These are phyloP conservation scores for Hygrocybe punicea DNA, from an alignment of 768 basidiomycete species.

Conservation along the genomic window DNA sequence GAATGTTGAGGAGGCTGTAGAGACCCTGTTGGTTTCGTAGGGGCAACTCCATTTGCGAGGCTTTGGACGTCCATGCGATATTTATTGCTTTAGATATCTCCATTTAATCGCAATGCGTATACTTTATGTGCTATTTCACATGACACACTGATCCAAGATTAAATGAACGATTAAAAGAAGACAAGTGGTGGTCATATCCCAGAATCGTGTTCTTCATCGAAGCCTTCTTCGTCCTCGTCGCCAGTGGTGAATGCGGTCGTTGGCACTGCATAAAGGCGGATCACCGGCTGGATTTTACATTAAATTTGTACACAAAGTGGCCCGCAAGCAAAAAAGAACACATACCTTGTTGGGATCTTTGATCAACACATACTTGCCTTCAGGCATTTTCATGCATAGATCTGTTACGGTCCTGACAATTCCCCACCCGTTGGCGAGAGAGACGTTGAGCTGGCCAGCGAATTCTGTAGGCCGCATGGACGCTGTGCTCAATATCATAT, in stretches of 20 bases:
- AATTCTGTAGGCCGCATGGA: slow-evolving; percentile 95
- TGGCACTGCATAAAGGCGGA: slow-evolving; percentile 93
- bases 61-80: no score
- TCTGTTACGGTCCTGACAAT: slow-evolving; percentile 95
- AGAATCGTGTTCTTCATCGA: slow-evolving; percentile 40
- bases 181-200: not conserved
- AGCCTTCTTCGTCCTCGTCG: slow-evolving; percentile 69
- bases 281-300: slow-evolving; percentile 75
- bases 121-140: no score
- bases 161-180: no score
- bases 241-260: slow-evolving; percentile 71
- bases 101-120: not conserved
- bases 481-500: slow-evolving; percentile 92
- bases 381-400: slow-evolving; percentile 92
- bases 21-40: slow-evolving; percentile 63
- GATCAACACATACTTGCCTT: slow-evolving; percentile 95
- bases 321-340: slow-evolving; percentile 10
- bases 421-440: slow-evolving; percentile 95
- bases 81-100: slow-evolving; percentile 2
- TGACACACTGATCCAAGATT: no score
- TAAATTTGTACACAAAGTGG: slow-evolving; percentile 1
- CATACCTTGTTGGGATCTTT: slow-evolving; percentile 97
- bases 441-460: slow-evolving; percentile 91
- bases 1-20: slow-evolving; percentile 79
- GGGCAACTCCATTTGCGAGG: slow-evolving; percentile 19